Percentiles rank a stretch among this genome's conserved stretches.
phyloP scores from a whole-genome alignment of 257 asterid species.

The Solanum peruvianum region DNA sequence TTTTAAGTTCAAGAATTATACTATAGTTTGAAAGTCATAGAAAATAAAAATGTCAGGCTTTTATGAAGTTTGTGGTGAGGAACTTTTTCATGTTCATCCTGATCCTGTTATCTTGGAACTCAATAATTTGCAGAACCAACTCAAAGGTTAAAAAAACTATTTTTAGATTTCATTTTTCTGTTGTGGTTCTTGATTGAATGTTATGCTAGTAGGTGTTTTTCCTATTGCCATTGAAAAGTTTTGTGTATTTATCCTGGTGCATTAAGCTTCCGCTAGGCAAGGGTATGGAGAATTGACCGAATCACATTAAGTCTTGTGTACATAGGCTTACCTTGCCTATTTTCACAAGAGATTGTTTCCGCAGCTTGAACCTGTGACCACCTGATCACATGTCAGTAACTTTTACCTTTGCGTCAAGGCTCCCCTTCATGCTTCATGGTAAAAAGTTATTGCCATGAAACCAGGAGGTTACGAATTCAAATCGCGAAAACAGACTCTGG shows the following conservation, averaged over 20 bases:
- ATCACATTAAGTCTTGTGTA: background rate
- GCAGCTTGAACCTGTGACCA: background rate
- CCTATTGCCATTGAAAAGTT: background rate
- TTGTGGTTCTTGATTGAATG: background rate
- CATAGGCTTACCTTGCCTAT: background rate
- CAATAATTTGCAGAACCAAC: slow-evolving; percentile 58
- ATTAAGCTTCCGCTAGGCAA: background rate
- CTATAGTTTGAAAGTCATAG: background rate
- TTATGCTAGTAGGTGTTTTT: background rate
- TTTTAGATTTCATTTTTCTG: background rate
- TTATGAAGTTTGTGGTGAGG: slow-evolving; percentile 27
- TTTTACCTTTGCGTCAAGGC: background rate
- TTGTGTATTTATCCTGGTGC: background rate
- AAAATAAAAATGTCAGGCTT: slow-evolving; percentile 22
- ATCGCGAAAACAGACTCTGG: fast-evolving
- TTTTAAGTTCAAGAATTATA: background rate
- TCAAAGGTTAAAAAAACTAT: slow-evolving; percentile 41
- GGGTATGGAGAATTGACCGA: background rate
- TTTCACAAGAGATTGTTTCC: background rate
- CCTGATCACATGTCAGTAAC: background rate
- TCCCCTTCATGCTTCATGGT: background rate
- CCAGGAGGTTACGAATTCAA: background rate
- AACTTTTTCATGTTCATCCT: slow-evolving; percentile 23
- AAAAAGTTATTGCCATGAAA: background rate
- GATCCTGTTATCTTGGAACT: slow-evolving; percentile 78